A percentile compares a stretch with the other conserved stretches of the same genome.
Conservation (phyloP, 164 flowering plant genomes). For the Tinospora cordifolia region DNA sequence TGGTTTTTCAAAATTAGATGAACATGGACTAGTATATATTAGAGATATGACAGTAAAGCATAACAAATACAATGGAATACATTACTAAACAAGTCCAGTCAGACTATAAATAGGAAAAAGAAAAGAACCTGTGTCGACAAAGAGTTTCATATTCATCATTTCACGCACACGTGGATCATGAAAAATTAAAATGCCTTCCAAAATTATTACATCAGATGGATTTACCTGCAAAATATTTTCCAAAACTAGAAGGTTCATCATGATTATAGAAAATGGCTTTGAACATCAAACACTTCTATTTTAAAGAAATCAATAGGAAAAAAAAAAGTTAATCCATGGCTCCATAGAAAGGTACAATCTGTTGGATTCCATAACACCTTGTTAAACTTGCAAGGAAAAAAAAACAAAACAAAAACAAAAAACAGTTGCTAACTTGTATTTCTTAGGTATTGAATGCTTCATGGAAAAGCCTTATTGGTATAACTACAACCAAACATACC, state of each 20-base stretch:
- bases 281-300: constrained; percentile 3
- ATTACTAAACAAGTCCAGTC: neutral
- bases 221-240: constrained; percentile 56
- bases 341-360: neutral
- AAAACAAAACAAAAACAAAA: too few species aligned
- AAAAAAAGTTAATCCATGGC: neutral
- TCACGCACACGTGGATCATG: constrained; percentile 90
- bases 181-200: constrained; percentile 91
- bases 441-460: too few species aligned
- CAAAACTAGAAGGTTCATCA: neutral
- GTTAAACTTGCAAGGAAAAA: too few species aligned
- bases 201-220: constrained; percentile 87
- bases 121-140: constrained; percentile 90
- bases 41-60: neutral
- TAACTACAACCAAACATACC: too few species aligned
- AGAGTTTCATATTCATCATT: constrained; percentile 95
- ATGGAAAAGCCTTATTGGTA: too few species aligned
- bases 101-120: constrained; percentile 3
- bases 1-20: neutral
- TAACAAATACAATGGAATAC: neutral
- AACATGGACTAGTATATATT: neutral
- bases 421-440: neutral
- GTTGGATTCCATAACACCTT: neutral
- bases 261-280: neutral
- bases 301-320: neutral